Base-by-base conservation (phyloP, 2,329 filamentous ascomycete genomes). In the Bertia moriformis region DNA sequence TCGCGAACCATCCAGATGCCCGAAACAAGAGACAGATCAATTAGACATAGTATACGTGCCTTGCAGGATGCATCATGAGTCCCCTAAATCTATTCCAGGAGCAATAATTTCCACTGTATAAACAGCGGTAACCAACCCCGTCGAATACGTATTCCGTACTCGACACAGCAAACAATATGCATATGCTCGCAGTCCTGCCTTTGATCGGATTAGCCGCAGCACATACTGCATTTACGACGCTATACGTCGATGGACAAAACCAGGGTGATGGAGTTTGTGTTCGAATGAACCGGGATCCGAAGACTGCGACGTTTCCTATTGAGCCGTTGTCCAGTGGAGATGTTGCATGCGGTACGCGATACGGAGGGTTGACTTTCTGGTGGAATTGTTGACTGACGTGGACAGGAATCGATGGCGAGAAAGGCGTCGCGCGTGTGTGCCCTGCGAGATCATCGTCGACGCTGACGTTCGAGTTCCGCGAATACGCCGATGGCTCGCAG, bases 261-360 rank as follows among this genome's bases (percentile, higher is more conserved):
- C 75, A 85, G 56, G 82, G 82, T 43, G 75, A 83, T 50, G 81
- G 73, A 19, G 78, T 75, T 18, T 85, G 79, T 49, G 68, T 87
- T 38, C 76, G 82, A 32, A 80, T 81, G 70, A 71, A 71, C 40
- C 62, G 58, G 30, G 59, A 73, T 40, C 57, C 63, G 3, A 53
- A 55, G 4, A 68, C 62, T 0, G 65, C 70, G 38, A 80, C 69
- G 4, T 56, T 54, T 24, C 81, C 80, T 19, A 65, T 86, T 39
- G 58, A 59, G 3, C 63, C 71, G 43, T 53, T 85, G 14, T 53
- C 57, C 13, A 74, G 71, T 46, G 54, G 67, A 19, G 73, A 76
- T 44, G 80, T 86, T 73, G 78, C 78, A 27, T 87, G 82, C 52
- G 81, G 79, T 79, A 64, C 43, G 68, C 57, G 0, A n/a, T n/a